A percentile compares a stretch with the other conserved stretches of the same genome.
Evolutionary conservation across 768 basidiomycete species (phyloP).

Genomic region (Phlebiopsis flavidoalba): DNA sequence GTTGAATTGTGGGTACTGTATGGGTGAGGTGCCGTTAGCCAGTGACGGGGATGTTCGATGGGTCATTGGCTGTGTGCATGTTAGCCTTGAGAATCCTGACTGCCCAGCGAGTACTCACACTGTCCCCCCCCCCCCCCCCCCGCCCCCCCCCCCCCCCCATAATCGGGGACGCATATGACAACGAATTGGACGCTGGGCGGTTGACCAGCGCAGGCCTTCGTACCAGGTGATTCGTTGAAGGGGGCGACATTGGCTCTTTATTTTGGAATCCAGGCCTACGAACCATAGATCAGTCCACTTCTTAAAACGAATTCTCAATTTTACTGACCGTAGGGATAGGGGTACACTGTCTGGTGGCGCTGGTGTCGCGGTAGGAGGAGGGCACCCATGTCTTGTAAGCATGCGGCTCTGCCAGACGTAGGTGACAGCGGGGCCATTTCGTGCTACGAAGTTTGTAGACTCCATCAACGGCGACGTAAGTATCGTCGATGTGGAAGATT

Average conservation of each 20-base stretch:
- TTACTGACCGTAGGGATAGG: not conserved
- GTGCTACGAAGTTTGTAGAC: conserved; percentile 1
- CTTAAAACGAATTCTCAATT: not conserved
- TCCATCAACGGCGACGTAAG: conserved; percentile 6
- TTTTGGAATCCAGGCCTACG: not conserved
- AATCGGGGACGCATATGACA: conserved; percentile 36
- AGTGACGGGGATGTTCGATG: conserved; percentile 32
- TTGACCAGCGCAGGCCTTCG: conserved; percentile 35
- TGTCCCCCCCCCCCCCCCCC: no score
- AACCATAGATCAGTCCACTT: not conserved
- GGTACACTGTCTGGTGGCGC: not conserved
- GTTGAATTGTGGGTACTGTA: conserved; percentile 51
- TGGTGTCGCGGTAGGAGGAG: conserved; percentile 5
- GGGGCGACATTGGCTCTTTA: not conserved
- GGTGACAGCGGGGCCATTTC: conserved; percentile 1
- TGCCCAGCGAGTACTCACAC: conserved; percentile 30
- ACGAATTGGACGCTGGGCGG: conserved; percentile 37
- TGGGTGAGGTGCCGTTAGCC: conserved; percentile 38
- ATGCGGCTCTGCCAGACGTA: not conserved
- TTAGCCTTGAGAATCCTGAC: not conserved
- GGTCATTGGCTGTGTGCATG: conserved; percentile 29
- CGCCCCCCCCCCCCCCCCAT: no score
- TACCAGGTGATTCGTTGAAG: conserved; percentile 21
- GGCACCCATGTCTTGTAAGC: conserved; percentile 13
- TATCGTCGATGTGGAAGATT: conserved; percentile 7